Base-by-base conservation (phyloP, 768 basidiomycete species). In the Suillus tomentosus region DNA sequence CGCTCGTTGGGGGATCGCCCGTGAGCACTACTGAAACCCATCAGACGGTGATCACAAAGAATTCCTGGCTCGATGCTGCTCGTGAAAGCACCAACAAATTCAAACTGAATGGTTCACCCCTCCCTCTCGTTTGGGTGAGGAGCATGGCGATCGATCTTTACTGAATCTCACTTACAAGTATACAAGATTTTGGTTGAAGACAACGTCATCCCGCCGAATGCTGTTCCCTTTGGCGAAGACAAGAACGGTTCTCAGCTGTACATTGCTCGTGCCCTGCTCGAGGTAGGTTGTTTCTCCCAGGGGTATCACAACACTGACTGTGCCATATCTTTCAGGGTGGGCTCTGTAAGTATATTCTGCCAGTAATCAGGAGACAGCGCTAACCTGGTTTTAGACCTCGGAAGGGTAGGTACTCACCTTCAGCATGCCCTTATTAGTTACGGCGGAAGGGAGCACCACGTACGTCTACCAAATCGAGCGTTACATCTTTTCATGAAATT, bases 121-220 rank as follows among this genome's bases (percentile, higher is more conserved):
- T 76, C 6, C 74, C 74, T 51, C 61, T 76, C n/a, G 71, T 76
- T 62, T 77, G 74, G 74, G 74, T 76, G 64, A 36, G 72, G 10
- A 13, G 39, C 57, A 42, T 13, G 11, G 3, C 19, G 19, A 39
- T 42, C 6, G 14, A 39, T 24, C 9, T 57, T 24, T 24, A 24
- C 45, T 22, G 39, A 50, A 22, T 22, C 15, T 58, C 7, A 40
- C 34, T 8, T 22, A 15, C 3, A 31, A 39, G 47, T n/a, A 11
- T 22, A 19, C 40, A 24, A 76, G 74, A 68, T 76, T 45, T 53
- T 76, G 61, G 71, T 70, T 0, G 74, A 77, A 61, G 72, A 70
- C 5, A 76, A 62, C 48, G 54, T 65, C n/a, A 77, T 76, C n/a
- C 74, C 74, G 6, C 69, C 77, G 45, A 77, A 74, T n/a, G 74